These are phyloP conservation scores for Ganoderma resinaceum DNA, from an alignment of 1,284 basidiomycete genomes.

Conservation along the genomic window DNA sequence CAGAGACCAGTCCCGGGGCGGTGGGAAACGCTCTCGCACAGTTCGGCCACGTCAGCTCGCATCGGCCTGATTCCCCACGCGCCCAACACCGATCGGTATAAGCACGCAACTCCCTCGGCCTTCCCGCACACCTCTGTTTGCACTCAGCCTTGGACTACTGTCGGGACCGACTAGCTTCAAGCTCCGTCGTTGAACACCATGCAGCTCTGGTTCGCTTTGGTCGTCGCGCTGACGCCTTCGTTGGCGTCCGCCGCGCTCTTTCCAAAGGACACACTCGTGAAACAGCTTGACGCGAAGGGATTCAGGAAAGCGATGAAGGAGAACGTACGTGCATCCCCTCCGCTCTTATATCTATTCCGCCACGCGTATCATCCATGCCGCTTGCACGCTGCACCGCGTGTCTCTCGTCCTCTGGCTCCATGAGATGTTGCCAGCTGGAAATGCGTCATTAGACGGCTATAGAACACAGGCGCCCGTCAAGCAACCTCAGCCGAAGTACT, in stretches of 20 bases:
- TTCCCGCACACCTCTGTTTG: constrained; percentile 18
- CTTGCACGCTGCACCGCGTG: not conserved
- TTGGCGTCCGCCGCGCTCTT: constrained; percentile 79
- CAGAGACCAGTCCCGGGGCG: constrained; percentile 31
- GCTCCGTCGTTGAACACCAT: constrained; percentile 20
- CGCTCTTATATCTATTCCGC: too few species aligned
- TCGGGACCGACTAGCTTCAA: not conserved
- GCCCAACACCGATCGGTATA: constrained; percentile 30
- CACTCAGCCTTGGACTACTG: constrained; percentile 6
- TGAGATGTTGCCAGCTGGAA: not conserved
- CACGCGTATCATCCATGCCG: not conserved
- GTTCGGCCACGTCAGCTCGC: constrained; percentile 40
- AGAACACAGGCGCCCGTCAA: constrained; percentile 1
- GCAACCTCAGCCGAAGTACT: not conserved
- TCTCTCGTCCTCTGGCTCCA: not conserved
- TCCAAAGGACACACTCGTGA: constrained; percentile 71
- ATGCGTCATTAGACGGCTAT: not conserved
- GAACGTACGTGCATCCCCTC: constrained; percentile 60
- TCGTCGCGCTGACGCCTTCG: constrained; percentile 52
- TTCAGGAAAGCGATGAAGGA: constrained; percentile 80
- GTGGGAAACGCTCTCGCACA: constrained; percentile 34
- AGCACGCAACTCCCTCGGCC: constrained; percentile 21
- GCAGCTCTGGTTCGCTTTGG: constrained; percentile 40
- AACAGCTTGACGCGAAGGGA: constrained; percentile 75
- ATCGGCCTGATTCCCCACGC: constrained; percentile 33